phyloP scores from a whole-genome alignment of 331 rosid species.

The Acacia concinna region DNA sequence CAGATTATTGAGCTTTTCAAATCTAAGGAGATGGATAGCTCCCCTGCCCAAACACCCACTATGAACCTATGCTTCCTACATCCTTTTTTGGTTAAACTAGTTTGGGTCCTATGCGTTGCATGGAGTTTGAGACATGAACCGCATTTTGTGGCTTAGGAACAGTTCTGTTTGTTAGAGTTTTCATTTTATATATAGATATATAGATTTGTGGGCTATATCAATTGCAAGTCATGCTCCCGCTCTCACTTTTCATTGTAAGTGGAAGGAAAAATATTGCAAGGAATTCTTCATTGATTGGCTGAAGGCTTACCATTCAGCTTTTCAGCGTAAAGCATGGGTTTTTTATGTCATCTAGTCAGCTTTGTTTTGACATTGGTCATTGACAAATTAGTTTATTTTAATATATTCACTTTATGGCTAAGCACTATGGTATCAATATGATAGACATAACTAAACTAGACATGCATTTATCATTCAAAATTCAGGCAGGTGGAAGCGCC shows the following conservation, averaged over 20 bases:
- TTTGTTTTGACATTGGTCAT: not conserved
- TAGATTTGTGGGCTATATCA: not conserved
- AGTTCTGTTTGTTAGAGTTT: not conserved
- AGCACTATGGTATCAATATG: not conserved
- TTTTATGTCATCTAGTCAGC: not conserved
- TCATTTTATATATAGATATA: not conserved
- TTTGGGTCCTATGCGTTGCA: not conserved
- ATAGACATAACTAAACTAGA: not conserved
- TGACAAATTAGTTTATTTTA: not conserved
- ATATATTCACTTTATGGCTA: slow-evolving; percentile 16
- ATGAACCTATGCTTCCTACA: not conserved
- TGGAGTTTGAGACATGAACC: not conserved
- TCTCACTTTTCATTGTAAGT: not conserved
- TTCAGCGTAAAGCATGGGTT: not conserved
- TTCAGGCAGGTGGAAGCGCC: slow-evolving; percentile 69
- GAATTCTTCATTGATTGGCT: not conserved
- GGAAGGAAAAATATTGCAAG: too few species aligned
- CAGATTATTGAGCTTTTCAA: not conserved
- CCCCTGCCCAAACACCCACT: not conserved
- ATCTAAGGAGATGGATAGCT: not conserved
- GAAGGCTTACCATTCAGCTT: not conserved
- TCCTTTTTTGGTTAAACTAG: not conserved
- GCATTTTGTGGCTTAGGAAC: not conserved
- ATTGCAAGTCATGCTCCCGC: not conserved
- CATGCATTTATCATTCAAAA: slow-evolving; percentile 26